Evolutionary conservation across 257 asterid genomes (phyloP).

Genomic region (Asclepias syriaca): DNA sequence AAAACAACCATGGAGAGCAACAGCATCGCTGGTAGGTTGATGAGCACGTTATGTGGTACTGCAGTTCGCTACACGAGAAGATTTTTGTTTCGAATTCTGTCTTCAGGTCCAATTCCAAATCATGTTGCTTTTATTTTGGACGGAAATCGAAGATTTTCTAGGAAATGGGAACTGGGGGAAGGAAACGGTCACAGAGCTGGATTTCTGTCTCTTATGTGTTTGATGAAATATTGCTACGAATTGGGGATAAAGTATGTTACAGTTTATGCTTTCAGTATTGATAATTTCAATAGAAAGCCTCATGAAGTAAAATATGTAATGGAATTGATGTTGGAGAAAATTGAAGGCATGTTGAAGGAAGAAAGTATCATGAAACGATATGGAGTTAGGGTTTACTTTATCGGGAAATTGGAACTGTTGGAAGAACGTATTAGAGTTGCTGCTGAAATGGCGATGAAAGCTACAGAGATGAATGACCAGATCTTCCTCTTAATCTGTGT

Average conservation of each 20-base stretch:
- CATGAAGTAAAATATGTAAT: conserved; percentile 55
- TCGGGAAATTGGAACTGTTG: conserved; percentile 59
- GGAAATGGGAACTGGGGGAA: conserved; percentile 39
- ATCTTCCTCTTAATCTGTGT: conserved; percentile 43
- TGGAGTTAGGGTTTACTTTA: conserved; percentile 62
- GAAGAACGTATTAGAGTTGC: conserved; percentile 43
- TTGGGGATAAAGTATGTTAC: conserved; percentile 54
- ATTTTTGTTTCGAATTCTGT: conserved; percentile 38
- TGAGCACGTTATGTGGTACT: conserved; percentile 34
- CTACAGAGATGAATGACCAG: conserved; percentile 39
- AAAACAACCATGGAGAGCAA: conserved; percentile 24
- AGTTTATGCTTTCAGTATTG: conserved; percentile 73
- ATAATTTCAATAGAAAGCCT: conserved; percentile 65
- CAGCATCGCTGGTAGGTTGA: conserved; percentile 11
- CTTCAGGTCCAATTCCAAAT: conserved; percentile 55
- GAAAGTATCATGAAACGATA: conserved; percentile 40
- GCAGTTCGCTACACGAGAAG: conserved; percentile 35
- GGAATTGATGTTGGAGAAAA: conserved; percentile 77
- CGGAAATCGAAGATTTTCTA: conserved; percentile 69
- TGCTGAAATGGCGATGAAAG: conserved; percentile 62
- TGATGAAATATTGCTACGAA: conserved; percentile 64
- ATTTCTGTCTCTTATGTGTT: conserved; percentile 54
- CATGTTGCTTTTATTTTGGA: conserved; percentile 76
- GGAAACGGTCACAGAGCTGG: conserved; percentile 73
- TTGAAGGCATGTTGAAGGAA: conserved; percentile 59